Conservation (phyloP, 805 yeast species). For the Spathaspora arborariae region DNA sequence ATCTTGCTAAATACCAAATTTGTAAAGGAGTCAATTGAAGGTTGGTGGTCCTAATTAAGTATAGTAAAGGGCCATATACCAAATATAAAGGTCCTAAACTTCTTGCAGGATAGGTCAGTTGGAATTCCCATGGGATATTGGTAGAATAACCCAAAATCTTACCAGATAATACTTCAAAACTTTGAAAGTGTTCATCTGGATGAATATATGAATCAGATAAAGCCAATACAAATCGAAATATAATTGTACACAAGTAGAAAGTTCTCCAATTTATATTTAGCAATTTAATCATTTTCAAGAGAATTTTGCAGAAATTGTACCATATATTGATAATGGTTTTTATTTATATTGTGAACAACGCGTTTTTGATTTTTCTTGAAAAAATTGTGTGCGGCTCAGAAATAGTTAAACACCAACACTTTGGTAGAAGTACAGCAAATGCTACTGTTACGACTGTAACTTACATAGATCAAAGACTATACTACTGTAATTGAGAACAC, state of each 20-base stretch:
- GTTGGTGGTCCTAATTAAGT: slow-evolving; percentile 25
- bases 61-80: slow-evolving; percentile 64
- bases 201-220: slow-evolving; percentile 82
- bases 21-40: slow-evolving; percentile 43
- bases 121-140: slow-evolving; percentile 82
- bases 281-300: not conserved
- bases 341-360: too few relatives aligned
- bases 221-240: slow-evolving; percentile 52
- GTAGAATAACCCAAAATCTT: slow-evolving; percentile 42
- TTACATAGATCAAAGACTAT: too few relatives aligned
- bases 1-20: slow-evolving; percentile 51
- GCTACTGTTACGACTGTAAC: too few relatives aligned
- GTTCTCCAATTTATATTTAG: slow-evolving; percentile 42
- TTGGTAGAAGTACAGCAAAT: too few relatives aligned
- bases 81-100: slow-evolving; percentile 67
- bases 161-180: slow-evolving; percentile 66
- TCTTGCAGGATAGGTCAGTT: slow-evolving; percentile 52
- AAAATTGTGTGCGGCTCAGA: too few relatives aligned
- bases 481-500: too few relatives aligned
- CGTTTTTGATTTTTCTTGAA: too few relatives aligned
- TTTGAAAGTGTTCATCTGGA: slow-evolving; percentile 97
- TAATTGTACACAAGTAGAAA: slow-evolving; percentile 41
- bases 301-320: not conserved
- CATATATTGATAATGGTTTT: too few relatives aligned
- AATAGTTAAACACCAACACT: too few relatives aligned